These are phyloP conservation scores for Lactuca saligna DNA, from an alignment of 129 eudicot genomes.

Conservation along the genomic window DNA sequence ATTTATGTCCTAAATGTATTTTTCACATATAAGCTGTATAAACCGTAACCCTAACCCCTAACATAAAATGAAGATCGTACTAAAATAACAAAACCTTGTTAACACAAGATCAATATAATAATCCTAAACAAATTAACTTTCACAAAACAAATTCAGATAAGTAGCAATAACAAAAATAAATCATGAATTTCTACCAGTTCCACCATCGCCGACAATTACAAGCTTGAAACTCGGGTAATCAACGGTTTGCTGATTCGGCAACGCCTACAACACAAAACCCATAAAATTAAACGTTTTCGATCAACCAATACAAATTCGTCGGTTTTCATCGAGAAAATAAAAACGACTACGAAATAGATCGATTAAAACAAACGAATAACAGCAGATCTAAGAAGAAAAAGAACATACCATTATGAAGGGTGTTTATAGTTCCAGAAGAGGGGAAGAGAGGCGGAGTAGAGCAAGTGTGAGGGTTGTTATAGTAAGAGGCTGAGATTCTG, in stretches of 20 bases:
- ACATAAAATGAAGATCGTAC: background rate
- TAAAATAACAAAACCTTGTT: background rate
- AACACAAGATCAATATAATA: background rate
- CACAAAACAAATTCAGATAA: background rate
- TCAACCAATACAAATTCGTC: background rate
- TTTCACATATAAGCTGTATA: background rate
- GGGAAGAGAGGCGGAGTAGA: slow-evolving; percentile 13
- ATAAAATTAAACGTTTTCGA: background rate
- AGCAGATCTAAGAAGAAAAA: slow-evolving; percentile 15
- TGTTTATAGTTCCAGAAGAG: background rate
- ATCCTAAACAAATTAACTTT: background rate
- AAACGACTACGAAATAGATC: background rate
- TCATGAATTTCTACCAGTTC: slow-evolving; percentile 38
- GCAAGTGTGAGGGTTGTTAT: slow-evolving; percentile 12
- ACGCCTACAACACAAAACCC: slow-evolving; percentile 30
- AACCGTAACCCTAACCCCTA: background rate
- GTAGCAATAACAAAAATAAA: background rate
- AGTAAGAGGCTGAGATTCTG: slow-evolving; percentile 19
- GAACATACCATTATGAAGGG: slow-evolving; percentile 11
- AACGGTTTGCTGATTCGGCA: slow-evolving; percentile 54
- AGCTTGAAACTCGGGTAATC: slow-evolving; percentile 63
- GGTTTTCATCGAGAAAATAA: background rate
- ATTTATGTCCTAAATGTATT: background rate
- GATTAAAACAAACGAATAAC: background rate
- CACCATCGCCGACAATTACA: slow-evolving; percentile 57